These are phyloP conservation scores for Cyberlindnera mycetangii DNA, from an alignment of 805 yeast species.

Conservation along the genomic window DNA sequence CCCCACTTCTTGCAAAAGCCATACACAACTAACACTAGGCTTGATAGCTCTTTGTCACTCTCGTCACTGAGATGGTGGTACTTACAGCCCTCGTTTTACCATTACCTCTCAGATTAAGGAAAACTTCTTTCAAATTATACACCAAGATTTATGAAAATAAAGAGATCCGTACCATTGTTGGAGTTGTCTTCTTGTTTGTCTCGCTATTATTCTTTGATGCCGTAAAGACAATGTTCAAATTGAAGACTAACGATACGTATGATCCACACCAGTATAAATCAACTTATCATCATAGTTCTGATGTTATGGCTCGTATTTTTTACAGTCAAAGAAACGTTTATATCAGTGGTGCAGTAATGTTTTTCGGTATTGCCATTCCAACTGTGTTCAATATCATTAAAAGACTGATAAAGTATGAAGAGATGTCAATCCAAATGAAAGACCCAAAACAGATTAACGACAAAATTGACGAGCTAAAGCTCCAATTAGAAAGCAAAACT, in stretches of 20 bases:
- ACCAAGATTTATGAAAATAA: constrained; percentile 33
- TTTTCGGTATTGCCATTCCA: constrained; percentile 50
- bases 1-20: too few relatives aligned
- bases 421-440: constrained; percentile 23
- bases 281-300: constrained; percentile 36
- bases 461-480: constrained; percentile 31
- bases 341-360: constrained; percentile 60
- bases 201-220: constrained; percentile 54
- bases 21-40: background rate
- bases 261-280: constrained; percentile 26
- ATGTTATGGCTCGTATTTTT: constrained; percentile 56
- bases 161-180: constrained; percentile 44
- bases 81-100: constrained; percentile 52
- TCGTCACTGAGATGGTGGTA: constrained; percentile 50
- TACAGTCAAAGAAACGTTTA: constrained; percentile 63
- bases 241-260: constrained; percentile 26
- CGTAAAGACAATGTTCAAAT: constrained; percentile 39
- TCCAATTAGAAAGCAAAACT: constrained; percentile 38
- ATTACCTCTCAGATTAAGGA: constrained; percentile 47
- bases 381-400: constrained; percentile 51
- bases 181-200: constrained; percentile 41
- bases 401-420: constrained; percentile 49
- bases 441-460: constrained; percentile 17
- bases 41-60: constrained; percentile 39
- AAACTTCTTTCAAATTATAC: constrained; percentile 38